Evolutionary conservation across 257 asterid species (phyloP), one percentile per base, ranked within the genome.

Genomic region (Striga asiatica): DNA sequence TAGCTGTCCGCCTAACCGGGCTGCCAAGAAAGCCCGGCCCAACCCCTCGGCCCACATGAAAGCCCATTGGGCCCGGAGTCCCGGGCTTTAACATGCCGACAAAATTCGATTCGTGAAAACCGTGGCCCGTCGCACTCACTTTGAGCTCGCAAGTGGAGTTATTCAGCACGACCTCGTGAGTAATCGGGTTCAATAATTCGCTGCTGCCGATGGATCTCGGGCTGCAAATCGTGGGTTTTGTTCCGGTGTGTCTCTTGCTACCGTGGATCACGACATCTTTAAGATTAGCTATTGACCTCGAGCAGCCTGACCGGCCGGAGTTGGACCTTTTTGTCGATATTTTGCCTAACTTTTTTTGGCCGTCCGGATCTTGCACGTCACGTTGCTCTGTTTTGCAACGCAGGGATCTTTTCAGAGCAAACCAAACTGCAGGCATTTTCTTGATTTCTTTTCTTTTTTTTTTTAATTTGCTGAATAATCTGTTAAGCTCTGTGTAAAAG

Each of bases 201-300:
- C 92, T 81, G 68, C 96, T 86, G 0, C 94, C 93, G 16, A 87
- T 84, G 8, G 96, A 87, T 69, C 96, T 78, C 10, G 98, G 96
- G 46, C 96, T 87, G 39, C 94, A 85, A 19, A 79, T 67, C 23
- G 88, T 70, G 2, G 94, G 89, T 74, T 73, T 85, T 76, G 72
- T 79, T 13, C 76, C 94, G 14, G 71, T 54, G 58, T 85, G 94
- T 50, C 97, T 70, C 67, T 89, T 89, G 81, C 97, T 89, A 41
- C 96, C 97, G 22, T 88, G 89, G 48, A 86, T 81, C 52, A 86
- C 84, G 4, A 81, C 97, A 53, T 86, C 94, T 56, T 81, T 83
- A 32, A 83, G 76, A 72, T 86, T 89, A 12, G 96, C 97, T 12
- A 89, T 85, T 2, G 97, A 89, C 70, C 85, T 73, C 4, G 98